phyloP scores from a whole-genome alignment of 192 early-diverging fungal species.

The Lobosporangium transversale region DNA sequence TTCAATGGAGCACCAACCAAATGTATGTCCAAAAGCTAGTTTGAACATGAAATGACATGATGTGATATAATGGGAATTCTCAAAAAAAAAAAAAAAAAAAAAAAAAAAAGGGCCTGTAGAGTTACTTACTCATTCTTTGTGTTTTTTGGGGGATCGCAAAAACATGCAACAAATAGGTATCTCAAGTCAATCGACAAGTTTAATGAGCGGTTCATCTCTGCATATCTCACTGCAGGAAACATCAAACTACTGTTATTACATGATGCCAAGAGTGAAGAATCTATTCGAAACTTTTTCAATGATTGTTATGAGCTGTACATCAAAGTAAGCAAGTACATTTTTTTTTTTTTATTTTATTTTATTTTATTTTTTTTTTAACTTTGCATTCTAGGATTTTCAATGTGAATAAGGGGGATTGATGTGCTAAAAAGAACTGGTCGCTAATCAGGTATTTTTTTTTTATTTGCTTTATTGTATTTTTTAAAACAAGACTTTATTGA shows the following conservation, averaged over 20 bases:
- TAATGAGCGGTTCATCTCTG: constrained; percentile 93
- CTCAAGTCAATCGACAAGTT: constrained; percentile 94
- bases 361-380: no score
- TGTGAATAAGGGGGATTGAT: no score
- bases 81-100: no score
- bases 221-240: constrained; percentile 90
- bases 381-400: no score
- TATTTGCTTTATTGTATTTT: no score
- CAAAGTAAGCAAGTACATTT: no score
- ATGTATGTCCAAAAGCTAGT: no score
- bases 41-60: no score
- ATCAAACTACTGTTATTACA: constrained; percentile 86
- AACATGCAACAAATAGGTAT: constrained; percentile 80
- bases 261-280: constrained; percentile 79
- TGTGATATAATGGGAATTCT: no score
- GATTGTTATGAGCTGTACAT: constrained; percentile 89
- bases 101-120: background rate
- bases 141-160: background rate
- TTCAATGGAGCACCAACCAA: constrained; percentile 86
- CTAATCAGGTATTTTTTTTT: no score
- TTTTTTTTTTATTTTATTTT: no score
- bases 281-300: constrained; percentile 83
- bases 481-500: constrained; percentile 87
- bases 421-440: no score
- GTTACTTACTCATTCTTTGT: background rate